Conservation (phyloP, 768 basidiomycete species). For the Clitopilus hobsonii region DNA sequence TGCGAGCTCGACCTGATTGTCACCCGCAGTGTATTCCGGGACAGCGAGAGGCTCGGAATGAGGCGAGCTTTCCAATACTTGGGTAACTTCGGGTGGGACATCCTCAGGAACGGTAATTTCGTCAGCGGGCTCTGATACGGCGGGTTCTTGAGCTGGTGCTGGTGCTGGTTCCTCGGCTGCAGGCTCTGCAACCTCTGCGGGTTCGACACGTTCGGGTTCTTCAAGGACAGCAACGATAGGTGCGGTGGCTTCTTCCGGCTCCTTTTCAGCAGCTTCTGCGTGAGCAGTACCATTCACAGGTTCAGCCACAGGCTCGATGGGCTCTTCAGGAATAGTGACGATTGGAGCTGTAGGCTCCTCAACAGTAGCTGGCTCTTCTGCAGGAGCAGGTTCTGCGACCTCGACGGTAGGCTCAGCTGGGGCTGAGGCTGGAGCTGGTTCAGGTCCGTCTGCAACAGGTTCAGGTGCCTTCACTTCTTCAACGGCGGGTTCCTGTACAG, state of each 20-base stretch:
- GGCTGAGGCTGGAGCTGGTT: neutral
- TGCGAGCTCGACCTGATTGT: constrained; percentile 4
- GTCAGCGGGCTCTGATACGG: neutral
- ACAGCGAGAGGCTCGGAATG: constrained; percentile 7
- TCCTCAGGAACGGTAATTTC: neutral
- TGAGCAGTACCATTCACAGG: neutral
- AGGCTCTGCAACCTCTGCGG: constrained; percentile 1
- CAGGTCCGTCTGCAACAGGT: constrained; percentile 11
- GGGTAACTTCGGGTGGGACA: neutral
- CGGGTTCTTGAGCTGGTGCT: constrained; percentile 3
- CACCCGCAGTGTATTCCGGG: constrained; percentile 3
- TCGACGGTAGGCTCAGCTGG: no score
- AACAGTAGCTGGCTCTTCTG: neutral
- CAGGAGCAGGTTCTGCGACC: neutral
- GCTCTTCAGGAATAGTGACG: neutral
- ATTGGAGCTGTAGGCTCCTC: neutral
- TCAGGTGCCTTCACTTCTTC: no score
- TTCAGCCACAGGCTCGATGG: neutral
- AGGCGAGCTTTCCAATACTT: neutral
- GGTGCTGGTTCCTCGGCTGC: constrained; percentile 6
- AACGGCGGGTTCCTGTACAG: constrained; percentile 13
- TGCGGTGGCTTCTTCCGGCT: neutral
- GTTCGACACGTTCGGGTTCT: neutral
- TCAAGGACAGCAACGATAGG: neutral
- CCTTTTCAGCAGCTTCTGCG: neutral